Conservation (phyloP, 2,329 filamentous ascomycete species). For the Cryphonectria carpinicola region DNA sequence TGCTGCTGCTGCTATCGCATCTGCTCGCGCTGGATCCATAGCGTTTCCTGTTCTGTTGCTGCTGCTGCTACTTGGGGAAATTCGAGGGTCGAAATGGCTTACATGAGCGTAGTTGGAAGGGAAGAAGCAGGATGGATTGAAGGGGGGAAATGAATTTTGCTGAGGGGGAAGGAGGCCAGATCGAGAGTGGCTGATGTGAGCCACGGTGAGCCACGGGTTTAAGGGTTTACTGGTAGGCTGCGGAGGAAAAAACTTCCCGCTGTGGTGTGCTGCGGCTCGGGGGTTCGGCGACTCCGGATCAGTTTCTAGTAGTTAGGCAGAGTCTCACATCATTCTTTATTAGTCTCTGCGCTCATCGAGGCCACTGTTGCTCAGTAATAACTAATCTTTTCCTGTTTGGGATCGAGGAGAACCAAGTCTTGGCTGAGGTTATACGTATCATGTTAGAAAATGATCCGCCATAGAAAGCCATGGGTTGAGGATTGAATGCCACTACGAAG, state of each 20-base stretch:
- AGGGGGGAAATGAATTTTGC: not conserved
- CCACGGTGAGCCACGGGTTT: constrained; percentile 8
- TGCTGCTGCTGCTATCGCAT: not conserved
- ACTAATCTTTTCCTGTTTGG: no score
- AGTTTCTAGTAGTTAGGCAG: not conserved
- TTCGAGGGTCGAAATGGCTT: not conserved
- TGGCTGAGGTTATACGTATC: no score
- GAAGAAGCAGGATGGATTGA: not conserved
- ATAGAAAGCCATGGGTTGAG: no score
- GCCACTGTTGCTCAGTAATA: not conserved
- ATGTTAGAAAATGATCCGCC: no score
- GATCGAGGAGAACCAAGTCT: no score
- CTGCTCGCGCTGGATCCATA: not conserved
- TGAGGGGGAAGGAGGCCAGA: constrained; percentile 12
- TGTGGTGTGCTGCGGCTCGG: not conserved
- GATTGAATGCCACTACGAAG: no score
- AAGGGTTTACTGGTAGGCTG: not conserved
- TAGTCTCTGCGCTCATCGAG: not conserved
- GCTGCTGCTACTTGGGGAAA: not conserved
- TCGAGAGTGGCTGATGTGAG: constrained; percentile 25
- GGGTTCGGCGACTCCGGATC: not conserved
- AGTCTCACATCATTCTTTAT: not conserved
- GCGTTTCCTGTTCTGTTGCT: not conserved
- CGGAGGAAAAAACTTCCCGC: constrained; percentile 3
- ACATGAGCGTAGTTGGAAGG: not conserved